Base-by-base conservation (phyloP, 2,329 filamentous ascomycete genomes). In the Aspergillus fijiensis region DNA sequence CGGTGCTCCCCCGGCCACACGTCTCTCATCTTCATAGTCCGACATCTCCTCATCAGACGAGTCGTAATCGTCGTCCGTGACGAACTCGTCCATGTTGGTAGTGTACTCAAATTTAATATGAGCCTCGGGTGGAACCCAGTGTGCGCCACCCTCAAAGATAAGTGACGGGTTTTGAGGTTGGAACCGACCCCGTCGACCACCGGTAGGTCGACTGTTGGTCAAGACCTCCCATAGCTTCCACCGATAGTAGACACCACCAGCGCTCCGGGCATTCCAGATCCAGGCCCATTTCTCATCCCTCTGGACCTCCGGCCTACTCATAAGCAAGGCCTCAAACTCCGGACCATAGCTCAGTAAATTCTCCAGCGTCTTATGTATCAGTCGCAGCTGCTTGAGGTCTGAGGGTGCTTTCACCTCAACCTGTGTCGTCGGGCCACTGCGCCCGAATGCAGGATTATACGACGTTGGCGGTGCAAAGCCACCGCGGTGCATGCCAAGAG, bases 241-340 rank as follows among this genome's bases (percentile, higher is more conserved):
- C 49, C 95, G 87, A 75, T 98, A 98, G 84, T 93, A 99, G 16
- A 96, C 85, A 16, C 89, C 94, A 27, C 87, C 92, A 63, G 84
- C 81, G 69, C 88, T 93, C 65, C 88, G 85, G 21, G 92, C 85
- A 73, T 98, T 89, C 88, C 91, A 99, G 5, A 99, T 81, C 90
- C 93, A 99, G 0, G 92, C 90, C 87, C 94, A 98, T 65, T 89
- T 92, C 74, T 96, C 91, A 61, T 96, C 91, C 47, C 83, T 84
- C 72, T 96, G 91, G 1, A 98, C 89, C 57, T 92, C 87, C 0
- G 90, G 86, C 19, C 91, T 84, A 53, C 88, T 89, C 95, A 98
- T 98, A 6, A 99, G 83, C 2, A 96, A 81, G 5, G 93, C 92
- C 76, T 99, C 95, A 62, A 96, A 96, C 70, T 95, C 91, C 0